phyloP scores from a whole-genome alignment of 2,329 filamentous ascomycete species.

The Colletotrichum lentis region DNA sequence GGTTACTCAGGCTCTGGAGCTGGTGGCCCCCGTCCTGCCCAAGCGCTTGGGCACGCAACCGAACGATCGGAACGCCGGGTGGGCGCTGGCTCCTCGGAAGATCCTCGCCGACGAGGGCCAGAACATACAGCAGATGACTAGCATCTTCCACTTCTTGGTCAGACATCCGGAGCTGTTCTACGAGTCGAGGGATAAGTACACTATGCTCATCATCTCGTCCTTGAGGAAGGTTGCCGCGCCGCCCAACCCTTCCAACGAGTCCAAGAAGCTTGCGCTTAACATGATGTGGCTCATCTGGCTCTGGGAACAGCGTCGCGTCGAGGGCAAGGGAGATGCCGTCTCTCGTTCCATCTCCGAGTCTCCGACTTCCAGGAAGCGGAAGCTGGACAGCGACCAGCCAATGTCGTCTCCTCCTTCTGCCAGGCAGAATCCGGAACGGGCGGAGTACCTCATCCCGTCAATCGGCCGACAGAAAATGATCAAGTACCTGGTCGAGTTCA shows the following conservation, averaged over 20 bases:
- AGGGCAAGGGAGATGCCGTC: conserved; percentile 58
- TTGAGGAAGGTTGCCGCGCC: conserved; percentile 86
- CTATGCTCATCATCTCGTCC: conserved; percentile 86
- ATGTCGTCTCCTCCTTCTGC: conserved; percentile 64
- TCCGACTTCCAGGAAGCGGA: conserved; percentile 78
- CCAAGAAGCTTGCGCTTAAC: conserved; percentile 88
- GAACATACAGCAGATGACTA: conserved; percentile 94
- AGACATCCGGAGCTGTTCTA: conserved; percentile 94
- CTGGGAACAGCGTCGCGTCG: conserved; percentile 88
- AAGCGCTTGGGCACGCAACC: conserved; percentile 76
- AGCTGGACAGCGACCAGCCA: conserved; percentile 70
- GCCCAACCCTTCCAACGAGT: conserved; percentile 86
- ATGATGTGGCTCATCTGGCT: conserved; percentile 90
- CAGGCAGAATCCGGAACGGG: conserved; percentile 59
- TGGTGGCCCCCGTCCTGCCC: conserved; percentile 92
- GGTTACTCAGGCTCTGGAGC: conserved; percentile 90
- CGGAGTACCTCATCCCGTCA: conserved; percentile 74
- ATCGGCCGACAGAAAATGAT: conserved; percentile 80
- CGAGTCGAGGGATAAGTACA: conserved; percentile 90
- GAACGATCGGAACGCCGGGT: conserved; percentile 79
- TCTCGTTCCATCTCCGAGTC: conserved; percentile 67
- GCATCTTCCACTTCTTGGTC: conserved; percentile 96
- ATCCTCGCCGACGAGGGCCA: conserved; percentile 94
- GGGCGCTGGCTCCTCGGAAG: conserved; percentile 88
- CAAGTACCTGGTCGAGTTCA: conserved; percentile 95